A percentile compares a stretch with the other conserved stretches of the same genome.
Conservation (phyloP, 495 filamentous ascomycete genomes). For the Entonaema liquescens region DNA sequence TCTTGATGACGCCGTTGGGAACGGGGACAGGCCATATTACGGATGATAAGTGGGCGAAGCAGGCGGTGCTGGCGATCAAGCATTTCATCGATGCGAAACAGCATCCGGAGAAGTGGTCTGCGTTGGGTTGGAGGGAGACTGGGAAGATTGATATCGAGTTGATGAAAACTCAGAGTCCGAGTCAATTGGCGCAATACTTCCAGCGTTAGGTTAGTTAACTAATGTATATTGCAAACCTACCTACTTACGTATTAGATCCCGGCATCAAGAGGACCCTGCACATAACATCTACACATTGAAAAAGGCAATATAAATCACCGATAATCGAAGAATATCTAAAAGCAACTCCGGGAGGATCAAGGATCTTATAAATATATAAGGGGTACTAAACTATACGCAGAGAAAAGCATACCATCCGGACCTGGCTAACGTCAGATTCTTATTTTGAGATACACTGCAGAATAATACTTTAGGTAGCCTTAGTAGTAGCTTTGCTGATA, state of each 20-base stretch:
- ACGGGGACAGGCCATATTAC: neutral
- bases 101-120: neutral
- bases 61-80: neutral
- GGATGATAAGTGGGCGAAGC: conserved; percentile 8
- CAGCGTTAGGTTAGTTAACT: neutral
- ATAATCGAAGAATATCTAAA: too few species aligned
- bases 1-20: conserved; percentile 2
- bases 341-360: too few species aligned
- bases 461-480: too few species aligned
- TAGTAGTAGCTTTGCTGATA: too few species aligned
- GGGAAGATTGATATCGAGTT: neutral
- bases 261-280: too few species aligned
- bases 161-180: neutral
- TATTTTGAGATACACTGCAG: too few species aligned
- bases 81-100: conserved; percentile 5
- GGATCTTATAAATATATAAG: too few species aligned
- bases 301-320: too few species aligned
- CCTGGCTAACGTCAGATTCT: too few species aligned
- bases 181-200: neutral
- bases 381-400: too few species aligned
- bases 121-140: neutral
- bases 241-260: neutral
- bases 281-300: too few species aligned
- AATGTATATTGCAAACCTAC: neutral
- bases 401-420: too few species aligned